A percentile compares a stretch with the other conserved stretches of the same genome.
phyloP scores from a whole-genome alignment of 768 basidiomycete species.

The Boletus bicolor region DNA sequence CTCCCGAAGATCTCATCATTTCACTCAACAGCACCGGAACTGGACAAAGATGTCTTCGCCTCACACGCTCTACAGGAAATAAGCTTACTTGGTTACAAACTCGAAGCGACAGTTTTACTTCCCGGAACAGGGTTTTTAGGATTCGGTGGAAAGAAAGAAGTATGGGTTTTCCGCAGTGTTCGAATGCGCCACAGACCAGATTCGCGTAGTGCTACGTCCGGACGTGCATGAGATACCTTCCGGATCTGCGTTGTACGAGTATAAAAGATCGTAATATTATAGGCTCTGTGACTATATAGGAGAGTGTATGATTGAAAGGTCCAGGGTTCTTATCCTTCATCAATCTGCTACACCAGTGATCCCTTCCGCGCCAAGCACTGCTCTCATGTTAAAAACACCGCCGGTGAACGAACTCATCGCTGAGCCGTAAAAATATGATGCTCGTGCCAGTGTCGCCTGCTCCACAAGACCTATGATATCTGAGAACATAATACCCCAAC shows the following conservation, averaged over 20 bases:
- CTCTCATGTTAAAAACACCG: constrained; percentile 38
- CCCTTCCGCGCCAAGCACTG: constrained; percentile 34
- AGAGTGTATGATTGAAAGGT: background rate
- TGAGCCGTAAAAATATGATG: constrained; percentile 39
- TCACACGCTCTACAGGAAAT: constrained; percentile 64
- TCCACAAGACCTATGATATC: constrained; percentile 41
- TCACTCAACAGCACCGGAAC: constrained; percentile 34
- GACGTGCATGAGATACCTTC: constrained; percentile 14
- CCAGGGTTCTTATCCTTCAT: constrained; percentile 1
- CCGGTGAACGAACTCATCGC: constrained; percentile 39
- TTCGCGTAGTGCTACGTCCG: constrained; percentile 24
- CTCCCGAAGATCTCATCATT: constrained; percentile 2
- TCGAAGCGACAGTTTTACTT: constrained; percentile 67
- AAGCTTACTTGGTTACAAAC: constrained; percentile 51
- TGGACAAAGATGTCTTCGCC: constrained; percentile 54
- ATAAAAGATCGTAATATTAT: constrained; percentile 1
- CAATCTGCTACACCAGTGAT: constrained; percentile 34
- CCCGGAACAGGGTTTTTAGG: constrained; percentile 38
- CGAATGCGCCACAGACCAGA: constrained; percentile 29
- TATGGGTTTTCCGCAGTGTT: constrained; percentile 61
- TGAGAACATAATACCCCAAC: constrained; percentile 40
- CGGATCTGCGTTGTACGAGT: constrained; percentile 15
- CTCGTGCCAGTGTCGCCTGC: constrained; percentile 35
- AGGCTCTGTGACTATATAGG: background rate
- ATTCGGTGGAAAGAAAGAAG: constrained; percentile 47